Evolutionary conservation across 192 early-diverging fungal genomes (phyloP).

Genomic region (Podila minutissima): DNA sequence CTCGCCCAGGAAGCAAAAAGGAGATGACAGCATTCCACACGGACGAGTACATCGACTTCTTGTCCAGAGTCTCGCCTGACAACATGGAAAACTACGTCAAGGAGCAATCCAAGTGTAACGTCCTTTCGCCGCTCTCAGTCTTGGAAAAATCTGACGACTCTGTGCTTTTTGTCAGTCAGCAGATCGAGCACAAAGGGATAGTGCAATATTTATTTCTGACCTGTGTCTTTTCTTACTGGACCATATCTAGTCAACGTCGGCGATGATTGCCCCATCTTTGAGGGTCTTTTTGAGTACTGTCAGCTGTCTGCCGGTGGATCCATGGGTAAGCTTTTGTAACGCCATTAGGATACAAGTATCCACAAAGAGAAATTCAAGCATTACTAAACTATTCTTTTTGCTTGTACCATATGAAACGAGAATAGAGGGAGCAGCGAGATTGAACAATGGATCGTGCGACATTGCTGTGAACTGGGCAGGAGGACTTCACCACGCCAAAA

Average conservation of each 20-base stretch:
- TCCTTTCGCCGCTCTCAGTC: neutral
- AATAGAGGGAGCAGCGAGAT: constrained; percentile 82
- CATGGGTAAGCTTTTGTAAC: constrained; percentile 65
- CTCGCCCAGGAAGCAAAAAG: constrained; percentile 83
- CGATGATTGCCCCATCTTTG: constrained; percentile 97
- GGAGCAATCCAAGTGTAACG: constrained; percentile 69
- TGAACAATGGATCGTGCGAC: constrained; percentile 84
- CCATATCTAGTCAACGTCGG: constrained; percentile 75
- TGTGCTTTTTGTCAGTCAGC: neutral
- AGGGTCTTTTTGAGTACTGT: constrained; percentile 96
- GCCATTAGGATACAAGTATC: neutral
- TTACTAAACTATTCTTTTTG: too few species aligned
- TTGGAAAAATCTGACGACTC: neutral
- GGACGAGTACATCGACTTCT: constrained; percentile 92
- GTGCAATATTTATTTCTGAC: neutral
- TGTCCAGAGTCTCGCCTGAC: constrained; percentile 80
- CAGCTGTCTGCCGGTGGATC: constrained; percentile 91
- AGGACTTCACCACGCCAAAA: constrained; percentile 98
- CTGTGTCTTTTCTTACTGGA: neutral
- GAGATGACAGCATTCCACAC: constrained; percentile 96
- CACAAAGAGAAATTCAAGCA: too few species aligned
- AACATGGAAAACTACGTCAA: constrained; percentile 72
- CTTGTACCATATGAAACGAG: neutral
- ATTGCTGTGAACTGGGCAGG: constrained; percentile 97
- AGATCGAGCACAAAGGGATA: neutral